These are phyloP conservation scores for Rugiboletus extremiorientalis DNA, from an alignment of 1,284 basidiomycete species.

Conservation along the genomic window DNA sequence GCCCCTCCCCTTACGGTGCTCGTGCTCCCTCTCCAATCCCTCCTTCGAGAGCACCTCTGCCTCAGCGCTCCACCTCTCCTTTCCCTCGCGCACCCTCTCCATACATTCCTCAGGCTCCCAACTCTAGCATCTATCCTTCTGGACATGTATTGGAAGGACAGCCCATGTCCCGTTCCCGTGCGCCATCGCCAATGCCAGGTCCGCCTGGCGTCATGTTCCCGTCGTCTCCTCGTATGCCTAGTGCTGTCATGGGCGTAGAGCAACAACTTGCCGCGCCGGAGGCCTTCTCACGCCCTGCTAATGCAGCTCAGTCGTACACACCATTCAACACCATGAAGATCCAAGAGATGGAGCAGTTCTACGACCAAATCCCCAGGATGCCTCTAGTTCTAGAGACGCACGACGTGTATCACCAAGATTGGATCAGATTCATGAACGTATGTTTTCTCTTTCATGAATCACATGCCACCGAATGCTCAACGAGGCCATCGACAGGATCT, in stretches of 20 bases:
- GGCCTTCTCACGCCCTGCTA: conserved; percentile 67
- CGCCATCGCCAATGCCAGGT: conserved; percentile 40
- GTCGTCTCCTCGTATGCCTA: conserved; percentile 35
- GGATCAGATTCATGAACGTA: conserved; percentile 74
- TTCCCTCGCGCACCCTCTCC: conserved; percentile 39
- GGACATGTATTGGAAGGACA: conserved; percentile 56
- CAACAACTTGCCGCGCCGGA: conserved; percentile 59
- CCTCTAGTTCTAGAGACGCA: conserved; percentile 70
- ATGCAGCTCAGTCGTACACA: conserved; percentile 62
- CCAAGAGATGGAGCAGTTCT: conserved; percentile 71
- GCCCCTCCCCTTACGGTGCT: conserved; percentile 25
- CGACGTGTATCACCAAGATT: conserved; percentile 74
- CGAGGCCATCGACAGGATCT: conserved; percentile 52
- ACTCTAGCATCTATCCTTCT: conserved; percentile 43
- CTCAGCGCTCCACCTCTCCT: conserved; percentile 35
- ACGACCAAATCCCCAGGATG: conserved; percentile 64
- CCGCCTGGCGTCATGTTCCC: conserved; percentile 23
- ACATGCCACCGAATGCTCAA: neutral
- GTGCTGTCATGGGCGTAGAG: conserved; percentile 28
- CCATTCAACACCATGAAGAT: conserved; percentile 69
- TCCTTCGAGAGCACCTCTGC: conserved; percentile 26
- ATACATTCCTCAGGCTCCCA: conserved; percentile 26
- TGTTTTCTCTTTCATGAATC: conserved; percentile 17
- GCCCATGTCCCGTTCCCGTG: conserved; percentile 36
- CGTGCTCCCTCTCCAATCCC: conserved; percentile 33